Evolutionary conservation across 306 rosid species (phyloP).

Genomic region (Rosa lucieae): DNA sequence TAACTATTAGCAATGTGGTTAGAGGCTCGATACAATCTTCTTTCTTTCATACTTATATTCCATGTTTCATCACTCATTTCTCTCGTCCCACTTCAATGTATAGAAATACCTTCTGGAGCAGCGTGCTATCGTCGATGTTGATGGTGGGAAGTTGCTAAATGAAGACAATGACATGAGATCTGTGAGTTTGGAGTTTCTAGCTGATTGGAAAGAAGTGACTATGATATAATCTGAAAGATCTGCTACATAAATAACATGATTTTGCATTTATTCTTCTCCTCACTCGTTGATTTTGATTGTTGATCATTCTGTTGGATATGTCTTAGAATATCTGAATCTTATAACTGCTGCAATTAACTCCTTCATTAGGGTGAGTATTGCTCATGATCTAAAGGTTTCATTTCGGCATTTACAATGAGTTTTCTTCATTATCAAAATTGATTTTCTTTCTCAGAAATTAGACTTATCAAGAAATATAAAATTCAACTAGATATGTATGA

Average conservation of each 20-base stretch:
- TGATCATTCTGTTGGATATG: neutral
- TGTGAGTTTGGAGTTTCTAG: conserved; percentile 52
- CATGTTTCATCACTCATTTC: neutral
- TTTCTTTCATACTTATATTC: neutral
- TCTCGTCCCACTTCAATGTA: conserved; percentile 10
- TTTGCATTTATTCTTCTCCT: neutral
- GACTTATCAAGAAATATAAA: neutral
- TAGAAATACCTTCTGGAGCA: conserved; percentile 90
- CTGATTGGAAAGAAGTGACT: neutral
- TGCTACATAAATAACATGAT: neutral
- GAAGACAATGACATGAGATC: conserved; percentile 93
- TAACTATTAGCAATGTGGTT: neutral
- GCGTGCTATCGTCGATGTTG: conserved; percentile 72
- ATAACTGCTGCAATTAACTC: neutral
- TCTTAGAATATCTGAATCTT: neutral
- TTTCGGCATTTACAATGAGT: neutral
- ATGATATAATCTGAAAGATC: neutral
- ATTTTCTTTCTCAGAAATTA: neutral
- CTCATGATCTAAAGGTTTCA: neutral
- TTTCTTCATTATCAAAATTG: neutral
- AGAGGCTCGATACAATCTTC: neutral
- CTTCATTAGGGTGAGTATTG: neutral
- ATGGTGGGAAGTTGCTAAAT: conserved; percentile 81
- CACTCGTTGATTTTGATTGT: neutral
- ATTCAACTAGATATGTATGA: neutral